Percentiles rank a stretch among this genome's conserved stretches.
Evolutionary conservation across 371 early-diverging fungal species (phyloP).

Genomic region (Spraguea lophii): DNA sequence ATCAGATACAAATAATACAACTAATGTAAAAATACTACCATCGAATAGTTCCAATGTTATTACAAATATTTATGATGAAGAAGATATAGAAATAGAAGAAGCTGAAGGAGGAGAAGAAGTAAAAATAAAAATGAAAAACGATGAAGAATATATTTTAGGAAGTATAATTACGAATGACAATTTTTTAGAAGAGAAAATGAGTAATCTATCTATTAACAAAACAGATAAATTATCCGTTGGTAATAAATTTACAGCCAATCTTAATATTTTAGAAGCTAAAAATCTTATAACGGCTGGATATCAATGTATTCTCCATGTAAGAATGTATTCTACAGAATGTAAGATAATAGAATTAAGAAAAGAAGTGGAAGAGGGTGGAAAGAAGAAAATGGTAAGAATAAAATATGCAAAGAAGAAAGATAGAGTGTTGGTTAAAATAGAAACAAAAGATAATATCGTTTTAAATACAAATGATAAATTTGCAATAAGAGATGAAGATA

Average conservation of each 20-base stretch:
- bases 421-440: conserved; percentile 36
- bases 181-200: conserved; percentile 2
- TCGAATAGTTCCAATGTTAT: conserved; percentile 14
- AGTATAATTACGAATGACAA: conserved; percentile 13
- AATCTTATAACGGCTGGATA: conserved; percentile 42
- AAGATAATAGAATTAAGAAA: conserved; percentile 34
- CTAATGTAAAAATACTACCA: conserved; percentile 25
- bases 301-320: conserved; percentile 41
- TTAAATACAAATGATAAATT: conserved; percentile 36
- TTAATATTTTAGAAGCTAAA: conserved; percentile 38
- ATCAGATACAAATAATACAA: no score
- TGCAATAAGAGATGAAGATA: conserved; percentile 39
- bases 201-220: no score
- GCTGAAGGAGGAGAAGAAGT: conserved; percentile 37
- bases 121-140: conserved; percentile 33
- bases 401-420: conserved; percentile 37
- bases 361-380: no score
- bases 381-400: conserved; percentile 35
- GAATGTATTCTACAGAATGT: conserved; percentile 19
- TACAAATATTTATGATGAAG: conserved; percentile 27
- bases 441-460: conserved; percentile 6
- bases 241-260: conserved; percentile 32
- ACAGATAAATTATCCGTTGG: conserved; percentile 18
- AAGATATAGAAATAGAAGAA: conserved; percentile 42
- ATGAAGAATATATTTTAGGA: conserved; percentile 36